Base-by-base conservation (phyloP, 345 rosid genomes). In the Euphorbia pulcherrima region DNA sequence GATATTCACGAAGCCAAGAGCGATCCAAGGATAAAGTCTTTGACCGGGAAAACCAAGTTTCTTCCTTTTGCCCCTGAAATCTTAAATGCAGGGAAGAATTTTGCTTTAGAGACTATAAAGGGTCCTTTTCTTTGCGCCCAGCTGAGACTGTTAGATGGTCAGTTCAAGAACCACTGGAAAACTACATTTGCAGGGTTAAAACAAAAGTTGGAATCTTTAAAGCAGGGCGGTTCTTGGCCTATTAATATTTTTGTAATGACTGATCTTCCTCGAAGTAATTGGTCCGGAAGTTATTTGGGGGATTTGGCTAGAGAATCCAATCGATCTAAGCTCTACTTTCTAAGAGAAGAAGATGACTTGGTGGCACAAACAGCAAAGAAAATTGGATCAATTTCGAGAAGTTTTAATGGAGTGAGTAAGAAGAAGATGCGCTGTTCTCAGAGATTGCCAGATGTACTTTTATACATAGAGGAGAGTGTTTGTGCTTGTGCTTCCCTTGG, bases 401-500 rank as follows among this genome's bases (percentile, higher is more conserved):
- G 77, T 60, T 61, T 75, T 10, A 72, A 58, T 14, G 73, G 69
- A 37, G 46, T 72, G 13, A 74, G 77, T 11, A 70, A 66, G 74
- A 69, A n/a, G 68, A 68, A 79, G 73, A 76, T 73, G 48, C 79
- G 50, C 67, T 89, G 97, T 60, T 41, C 79, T 69, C 67, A 33
- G 59, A 66, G 30, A 74, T 65, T 83, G 40, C 77, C 80, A 3
- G 88, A 92, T 60, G 80, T 85, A n/a, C 86, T 89, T 37, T 74
- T 95, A 7, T 88, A 77, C 80, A 46, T 89, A 59, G 97, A 91
- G 79, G 93, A 94, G 81, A 83, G 84, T 62, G 81, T 89, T 59
- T 89, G 99, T 80, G 90, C 97, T 71, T 94, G 96, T 68, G 97
- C 97, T n/a, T 77, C 97, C n/a, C 85, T 91, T 5, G 99, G 97